These are phyloP conservation scores for Penicillium silybi DNA, from an alignment of 495 filamentous ascomycete species.

Conservation along the genomic window DNA sequence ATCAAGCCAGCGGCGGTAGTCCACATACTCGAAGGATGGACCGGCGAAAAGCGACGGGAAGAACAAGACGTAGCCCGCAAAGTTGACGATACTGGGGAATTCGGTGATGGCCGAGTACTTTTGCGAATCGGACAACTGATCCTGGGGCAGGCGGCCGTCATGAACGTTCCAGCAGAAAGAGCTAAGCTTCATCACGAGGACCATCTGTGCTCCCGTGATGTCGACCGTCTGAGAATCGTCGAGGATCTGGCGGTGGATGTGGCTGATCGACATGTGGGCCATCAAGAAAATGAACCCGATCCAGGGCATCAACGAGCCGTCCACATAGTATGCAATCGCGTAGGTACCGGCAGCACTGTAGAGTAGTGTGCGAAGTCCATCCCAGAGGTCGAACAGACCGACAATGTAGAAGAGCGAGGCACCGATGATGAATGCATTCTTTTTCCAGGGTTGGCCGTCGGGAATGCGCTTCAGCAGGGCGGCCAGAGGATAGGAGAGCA, in stretches of 20 bases:
- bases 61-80: slow-evolving; percentile 85
- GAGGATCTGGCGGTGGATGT: slow-evolving; percentile 73
- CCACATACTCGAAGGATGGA: slow-evolving; percentile 88
- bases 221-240: slow-evolving; percentile 66
- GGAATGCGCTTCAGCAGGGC: slow-evolving; percentile 87
- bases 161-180: slow-evolving; percentile 97
- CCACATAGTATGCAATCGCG: slow-evolving; percentile 74
- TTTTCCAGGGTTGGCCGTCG: slow-evolving; percentile 75
- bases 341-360: slow-evolving; percentile 79
- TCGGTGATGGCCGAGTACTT: slow-evolving; percentile 71
- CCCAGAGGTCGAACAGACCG: slow-evolving; percentile 94
- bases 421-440: slow-evolving; percentile 82
- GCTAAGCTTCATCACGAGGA: slow-evolving; percentile 95
- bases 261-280: slow-evolving; percentile 90
- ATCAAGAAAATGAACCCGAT: slow-evolving; percentile 89
- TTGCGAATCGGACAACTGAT: slow-evolving; percentile 79
- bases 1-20: slow-evolving; percentile 89
- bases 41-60: slow-evolving; percentile 87
- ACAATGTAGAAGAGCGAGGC: slow-evolving; percentile 86
- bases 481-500: slow-evolving; percentile 90
- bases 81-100: slow-evolving; percentile 75
- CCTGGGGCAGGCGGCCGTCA: slow-evolving; percentile 75
- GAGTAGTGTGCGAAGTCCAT: slow-evolving; percentile 72
- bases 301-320: slow-evolving; percentile 98
- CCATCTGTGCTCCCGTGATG: slow-evolving; percentile 97